Evolutionary conservation across 768 basidiomycete genomes (phyloP).

Genomic region (Amyloporia xantha): DNA sequence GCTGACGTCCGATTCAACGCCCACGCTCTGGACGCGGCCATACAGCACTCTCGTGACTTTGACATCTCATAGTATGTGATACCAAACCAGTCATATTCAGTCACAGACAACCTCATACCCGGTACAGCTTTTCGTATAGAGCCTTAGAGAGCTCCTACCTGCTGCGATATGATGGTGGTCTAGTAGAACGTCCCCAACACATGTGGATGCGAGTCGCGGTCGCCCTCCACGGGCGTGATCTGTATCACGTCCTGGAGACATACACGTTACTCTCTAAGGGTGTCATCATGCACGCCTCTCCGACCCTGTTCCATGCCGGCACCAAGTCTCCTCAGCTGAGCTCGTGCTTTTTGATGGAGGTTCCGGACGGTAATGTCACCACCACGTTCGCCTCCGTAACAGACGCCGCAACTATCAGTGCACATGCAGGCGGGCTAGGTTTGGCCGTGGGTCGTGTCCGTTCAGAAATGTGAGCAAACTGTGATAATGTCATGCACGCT

Average conservation of each 20-base stretch:
- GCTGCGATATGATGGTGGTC: slow-evolving; percentile 86
- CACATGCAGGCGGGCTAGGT: slow-evolving; percentile 98
- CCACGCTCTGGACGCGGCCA: slow-evolving; percentile 82
- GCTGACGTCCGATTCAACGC: slow-evolving; percentile 80
- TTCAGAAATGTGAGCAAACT: too few species aligned
- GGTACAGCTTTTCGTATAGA: slow-evolving; percentile 92
- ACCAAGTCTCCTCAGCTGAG: slow-evolving; percentile 90
- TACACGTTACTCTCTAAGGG: slow-evolving; percentile 97
- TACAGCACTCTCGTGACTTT: slow-evolving; percentile 98
- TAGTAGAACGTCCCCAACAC: slow-evolving; percentile 96
- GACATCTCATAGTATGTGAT: slow-evolving; percentile 88
- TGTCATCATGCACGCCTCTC: slow-evolving; percentile 97
- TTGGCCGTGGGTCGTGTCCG: too few species aligned
- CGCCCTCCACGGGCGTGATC: slow-evolving; percentile 87
- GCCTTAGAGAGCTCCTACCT: slow-evolving; percentile 97
- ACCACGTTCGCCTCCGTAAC: slow-evolving; percentile 99
- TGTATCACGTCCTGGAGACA: slow-evolving; percentile 86
- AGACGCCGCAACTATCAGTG: slow-evolving; percentile 98
- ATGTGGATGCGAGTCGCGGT: slow-evolving; percentile 99
- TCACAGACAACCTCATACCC: slow-evolving; percentile 4
- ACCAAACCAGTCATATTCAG: not conserved
- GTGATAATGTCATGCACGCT: slow-evolving; percentile 93
- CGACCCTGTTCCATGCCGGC: slow-evolving; percentile 97
- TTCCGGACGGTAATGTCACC: slow-evolving; percentile 99
- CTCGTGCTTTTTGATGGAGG: slow-evolving; percentile 95